phyloP scores from a whole-genome alignment of 148 eudicot genomes.

The Vaccinium macrocarpon region DNA sequence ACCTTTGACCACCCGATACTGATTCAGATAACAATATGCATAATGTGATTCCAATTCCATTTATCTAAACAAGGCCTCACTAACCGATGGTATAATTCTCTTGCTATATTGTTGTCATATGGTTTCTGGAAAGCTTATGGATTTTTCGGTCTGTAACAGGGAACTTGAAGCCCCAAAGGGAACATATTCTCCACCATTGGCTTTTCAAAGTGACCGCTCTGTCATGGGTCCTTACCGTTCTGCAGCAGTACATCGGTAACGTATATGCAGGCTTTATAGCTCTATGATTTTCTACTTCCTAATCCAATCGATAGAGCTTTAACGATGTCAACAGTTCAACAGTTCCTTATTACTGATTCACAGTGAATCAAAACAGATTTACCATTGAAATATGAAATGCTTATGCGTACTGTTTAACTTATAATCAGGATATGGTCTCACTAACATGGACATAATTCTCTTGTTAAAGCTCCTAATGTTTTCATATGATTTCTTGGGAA shows the following conservation, averaged over 20 bases:
- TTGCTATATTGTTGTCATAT: neutral
- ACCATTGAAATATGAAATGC: neutral
- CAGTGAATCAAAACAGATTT: neutral
- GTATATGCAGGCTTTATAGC: neutral
- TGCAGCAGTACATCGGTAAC: slow-evolving; percentile 38
- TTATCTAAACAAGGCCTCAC: neutral
- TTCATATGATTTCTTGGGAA: slow-evolving; percentile 11
- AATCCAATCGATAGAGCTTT: neutral
- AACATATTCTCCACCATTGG: slow-evolving; percentile 22
- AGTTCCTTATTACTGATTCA: neutral
- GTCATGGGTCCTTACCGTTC: slow-evolving; percentile 26
- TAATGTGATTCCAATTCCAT: neutral
- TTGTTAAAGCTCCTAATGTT: neutral
- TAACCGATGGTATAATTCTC: neutral
- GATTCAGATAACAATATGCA: neutral
- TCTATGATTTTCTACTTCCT: neutral
- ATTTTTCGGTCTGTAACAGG: slow-evolving; percentile 29
- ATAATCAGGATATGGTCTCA: neutral
- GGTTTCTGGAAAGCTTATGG: slow-evolving; percentile 13
- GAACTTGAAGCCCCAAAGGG: slow-evolving; percentile 33
- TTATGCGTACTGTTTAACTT: neutral
- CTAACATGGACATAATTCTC: neutral
- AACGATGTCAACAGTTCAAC: neutral
- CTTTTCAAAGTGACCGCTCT: slow-evolving; percentile 20
- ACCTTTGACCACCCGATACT: neutral